A percentile compares a stretch with the other conserved stretches of the same genome.
Conservation (phyloP, 257 asterid genomes). For the Penstemon barbatus region DNA sequence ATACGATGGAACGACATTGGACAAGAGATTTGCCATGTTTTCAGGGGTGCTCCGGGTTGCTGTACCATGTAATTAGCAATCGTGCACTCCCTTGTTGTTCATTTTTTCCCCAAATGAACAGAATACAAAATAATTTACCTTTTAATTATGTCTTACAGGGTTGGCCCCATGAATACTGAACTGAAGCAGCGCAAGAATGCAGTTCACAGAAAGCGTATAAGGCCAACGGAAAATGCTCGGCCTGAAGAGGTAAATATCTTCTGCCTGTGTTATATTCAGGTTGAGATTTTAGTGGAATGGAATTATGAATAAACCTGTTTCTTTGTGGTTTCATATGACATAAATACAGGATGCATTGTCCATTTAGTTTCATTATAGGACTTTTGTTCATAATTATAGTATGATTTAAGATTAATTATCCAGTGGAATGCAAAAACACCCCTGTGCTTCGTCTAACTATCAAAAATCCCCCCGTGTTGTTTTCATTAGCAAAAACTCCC, state of each 20-base stretch:
- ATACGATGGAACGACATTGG: slow-evolving; percentile 78
- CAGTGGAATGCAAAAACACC: too few relatives aligned
- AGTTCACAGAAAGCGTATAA: slow-evolving; percentile 58
- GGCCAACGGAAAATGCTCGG: slow-evolving; percentile 53
- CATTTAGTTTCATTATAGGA: background rate
- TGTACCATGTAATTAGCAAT: slow-evolving; percentile 64
- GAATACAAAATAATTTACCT: background rate
- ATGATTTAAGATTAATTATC: background rate
- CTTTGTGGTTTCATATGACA: background rate
- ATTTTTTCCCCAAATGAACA: slow-evolving; percentile 6
- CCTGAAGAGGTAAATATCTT: slow-evolving; percentile 79
- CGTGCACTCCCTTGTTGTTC: background rate
- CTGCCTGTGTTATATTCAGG: background rate
- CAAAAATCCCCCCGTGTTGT: too few relatives aligned
- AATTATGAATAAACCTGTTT: background rate
- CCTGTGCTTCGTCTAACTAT: too few relatives aligned
- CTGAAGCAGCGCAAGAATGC: slow-evolving; percentile 69
- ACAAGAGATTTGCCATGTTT: slow-evolving; percentile 54
- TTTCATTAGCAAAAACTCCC: too few relatives aligned
- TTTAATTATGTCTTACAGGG: slow-evolving; percentile 44
- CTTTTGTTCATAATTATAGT: background rate
- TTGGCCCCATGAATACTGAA: slow-evolving; percentile 93
- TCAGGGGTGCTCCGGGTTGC: slow-evolving; percentile 72
- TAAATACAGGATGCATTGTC: slow-evolving; percentile 2
- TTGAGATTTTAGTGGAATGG: background rate